Base-by-base conservation (phyloP, 768 basidiomycete genomes). In the Lactarius sanguifluus region DNA sequence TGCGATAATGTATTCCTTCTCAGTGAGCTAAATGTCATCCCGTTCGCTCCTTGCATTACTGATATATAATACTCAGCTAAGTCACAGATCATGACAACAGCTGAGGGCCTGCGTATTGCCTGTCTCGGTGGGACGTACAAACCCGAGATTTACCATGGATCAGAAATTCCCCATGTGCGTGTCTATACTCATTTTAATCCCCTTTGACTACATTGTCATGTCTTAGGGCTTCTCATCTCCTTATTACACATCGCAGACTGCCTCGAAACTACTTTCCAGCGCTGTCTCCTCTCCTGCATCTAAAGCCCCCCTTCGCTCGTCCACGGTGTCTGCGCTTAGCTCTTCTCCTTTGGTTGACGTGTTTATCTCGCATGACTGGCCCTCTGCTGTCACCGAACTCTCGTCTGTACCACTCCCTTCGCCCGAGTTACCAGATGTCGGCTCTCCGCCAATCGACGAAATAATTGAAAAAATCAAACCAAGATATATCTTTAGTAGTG, bases 121-220 rank as follows among this genome's bases (percentile, higher is more conserved):
- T 94, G 92, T 75, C 79, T 96, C 12, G 93, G 92, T 47, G 94
- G 95, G 5, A 79, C 81, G 43, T 93, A 88, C 72, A 87, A 92
- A 55, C 76, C 83, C 41, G 81, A 79, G 20, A 78, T 88, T 28
- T 91, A 86, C 69, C 72, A 75, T 30, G 79, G 83, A 38, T 81
- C 87, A 6, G 88, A 89, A 64, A 78, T 85, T 2, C 83, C 87
- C 18, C 88, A 88, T 36, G 90, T 89, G 75, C 60, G 87, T 79
- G 36, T 52, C 50, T 7, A 59, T 60, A 56, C 61, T 58, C 23
- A 78, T 83, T 2, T 82, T 86, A 23, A 87, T 86, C n/a, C 88
- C 87, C 75, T 61, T 85, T 77, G 30, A 56, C 50, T 18, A 61
- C 63, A 54, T 61, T 30, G 41, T 66, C 57, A 47, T 50, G 10